Evolutionary conservation across 371 early-diverging fungal genomes (phyloP).

Genomic region (Mucor lusitanicus): DNA sequence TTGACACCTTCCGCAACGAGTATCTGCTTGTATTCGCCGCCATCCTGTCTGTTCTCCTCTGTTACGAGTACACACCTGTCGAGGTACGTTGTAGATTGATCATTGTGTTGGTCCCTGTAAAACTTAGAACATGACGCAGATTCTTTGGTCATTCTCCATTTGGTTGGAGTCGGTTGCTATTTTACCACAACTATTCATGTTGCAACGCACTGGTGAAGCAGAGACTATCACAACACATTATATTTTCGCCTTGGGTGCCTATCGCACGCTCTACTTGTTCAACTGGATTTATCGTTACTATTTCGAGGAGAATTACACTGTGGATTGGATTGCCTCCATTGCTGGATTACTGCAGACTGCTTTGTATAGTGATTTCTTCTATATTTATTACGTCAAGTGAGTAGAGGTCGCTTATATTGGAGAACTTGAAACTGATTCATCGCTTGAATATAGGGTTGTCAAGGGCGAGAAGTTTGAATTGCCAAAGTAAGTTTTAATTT

Average conservation of each 20-base stretch:
- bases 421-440: not conserved
- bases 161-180: slow-evolving; percentile 98
- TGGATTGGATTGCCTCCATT: slow-evolving; percentile 79
- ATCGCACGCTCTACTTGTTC: slow-evolving; percentile 92
- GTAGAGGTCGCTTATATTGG: slow-evolving; percentile 6
- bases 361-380: slow-evolving; percentile 97
- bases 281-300: slow-evolving; percentile 95
- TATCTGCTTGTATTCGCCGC: slow-evolving; percentile 69
- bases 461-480: slow-evolving; percentile 84
- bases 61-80: slow-evolving; percentile 69
- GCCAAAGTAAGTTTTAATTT: slow-evolving; percentile 47
- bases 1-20: slow-evolving; percentile 93
- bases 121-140: slow-evolving; percentile 29
- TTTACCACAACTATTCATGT: slow-evolving; percentile 98
- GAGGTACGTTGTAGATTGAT: slow-evolving; percentile 53
- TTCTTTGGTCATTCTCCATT: slow-evolving; percentile 97
- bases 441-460: slow-evolving; percentile 62
- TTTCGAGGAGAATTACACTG: slow-evolving; percentile 57
- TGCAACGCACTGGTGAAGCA: slow-evolving; percentile 97
- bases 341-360: slow-evolving; percentile 95
- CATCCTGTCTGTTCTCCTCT: slow-evolving; percentile 71
- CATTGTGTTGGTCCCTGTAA: not conserved
- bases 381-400: slow-evolving; percentile 92
- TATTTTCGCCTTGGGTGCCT: slow-evolving; percentile 96
- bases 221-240: slow-evolving; percentile 99